A percentile compares a stretch with the other conserved stretches of the same genome.
Evolutionary conservation across 176 grass and related monocot species (phyloP).

Genomic region (Carex cristatella): DNA sequence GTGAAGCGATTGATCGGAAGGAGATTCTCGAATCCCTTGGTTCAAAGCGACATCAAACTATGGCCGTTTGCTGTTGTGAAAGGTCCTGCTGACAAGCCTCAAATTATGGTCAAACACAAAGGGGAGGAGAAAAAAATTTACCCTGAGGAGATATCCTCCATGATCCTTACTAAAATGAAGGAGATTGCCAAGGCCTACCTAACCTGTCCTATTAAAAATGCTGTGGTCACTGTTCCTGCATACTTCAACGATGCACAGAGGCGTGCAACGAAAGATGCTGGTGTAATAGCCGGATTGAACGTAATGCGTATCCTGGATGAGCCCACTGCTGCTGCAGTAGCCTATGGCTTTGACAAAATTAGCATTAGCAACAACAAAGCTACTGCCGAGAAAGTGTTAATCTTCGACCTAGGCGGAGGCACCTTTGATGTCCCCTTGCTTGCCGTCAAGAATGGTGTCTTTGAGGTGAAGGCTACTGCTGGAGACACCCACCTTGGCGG

Average conservation of each 20-base stretch:
- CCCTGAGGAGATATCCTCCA: slow-evolving; percentile 25
- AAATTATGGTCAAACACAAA: neutral
- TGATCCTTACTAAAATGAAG: slow-evolving; percentile 28
- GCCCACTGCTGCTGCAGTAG: slow-evolving; percentile 4
- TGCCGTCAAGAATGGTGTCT: too few species aligned
- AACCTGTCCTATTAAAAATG: neutral
- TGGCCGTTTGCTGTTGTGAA: slow-evolving; percentile 13
- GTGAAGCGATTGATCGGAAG: slow-evolving; percentile 26
- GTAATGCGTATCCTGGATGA: slow-evolving; percentile 25
- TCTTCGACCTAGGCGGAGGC: slow-evolving; percentile 32
- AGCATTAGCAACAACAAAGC: too few species aligned
- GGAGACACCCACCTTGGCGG: too few species aligned
- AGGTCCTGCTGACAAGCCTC: neutral
- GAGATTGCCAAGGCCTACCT: neutral
- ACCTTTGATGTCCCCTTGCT: neutral
- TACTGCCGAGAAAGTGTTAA: neutral
- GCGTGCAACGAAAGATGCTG: slow-evolving; percentile 10
- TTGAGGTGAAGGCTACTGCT: too few species aligned
- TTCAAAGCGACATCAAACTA: neutral
- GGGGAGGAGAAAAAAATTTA: neutral
- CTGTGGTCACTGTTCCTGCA: slow-evolving; percentile 27
- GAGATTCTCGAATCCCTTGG: slow-evolving; percentile 14
- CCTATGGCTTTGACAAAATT: neutral
- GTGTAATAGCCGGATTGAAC: slow-evolving; percentile 5
- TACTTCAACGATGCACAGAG: slow-evolving; percentile 23